Evolutionary conservation across 2,329 filamentous ascomycete species (phyloP).

Genomic region (Teratosphaeria epicoccoides): DNA sequence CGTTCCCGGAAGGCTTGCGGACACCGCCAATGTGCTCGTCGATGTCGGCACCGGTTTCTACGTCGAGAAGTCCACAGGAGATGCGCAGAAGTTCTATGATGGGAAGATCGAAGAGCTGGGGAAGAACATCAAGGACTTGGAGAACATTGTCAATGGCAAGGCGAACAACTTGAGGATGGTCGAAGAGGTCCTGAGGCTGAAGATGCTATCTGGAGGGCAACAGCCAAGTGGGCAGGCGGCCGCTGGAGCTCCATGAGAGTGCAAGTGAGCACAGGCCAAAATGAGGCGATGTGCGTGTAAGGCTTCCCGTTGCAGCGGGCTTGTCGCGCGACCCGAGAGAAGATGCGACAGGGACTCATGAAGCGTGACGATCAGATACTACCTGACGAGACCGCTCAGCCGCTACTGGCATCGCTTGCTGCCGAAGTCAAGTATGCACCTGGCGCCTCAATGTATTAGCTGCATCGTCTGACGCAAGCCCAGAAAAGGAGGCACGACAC

Average conservation of each 20-base stretch:
- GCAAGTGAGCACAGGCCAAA: neutral
- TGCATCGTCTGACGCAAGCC: too few relatives aligned
- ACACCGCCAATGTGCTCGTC: constrained; percentile 69
- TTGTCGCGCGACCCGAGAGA: too few relatives aligned
- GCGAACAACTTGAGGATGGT: constrained; percentile 74
- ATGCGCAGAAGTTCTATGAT: constrained; percentile 57
- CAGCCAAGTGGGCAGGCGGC: constrained; percentile 10
- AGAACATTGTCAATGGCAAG: constrained; percentile 62
- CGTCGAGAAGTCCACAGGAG: constrained; percentile 66
- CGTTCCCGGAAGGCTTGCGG: constrained; percentile 69
- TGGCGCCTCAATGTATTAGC: too few relatives aligned
- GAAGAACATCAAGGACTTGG: constrained; percentile 55
- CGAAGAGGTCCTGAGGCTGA: constrained; percentile 62
- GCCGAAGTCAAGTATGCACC: too few relatives aligned
- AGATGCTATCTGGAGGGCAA: constrained; percentile 22
- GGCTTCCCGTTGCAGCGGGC: too few relatives aligned
- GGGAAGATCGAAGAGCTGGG: constrained; percentile 57
- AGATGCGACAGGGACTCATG: too few relatives aligned
- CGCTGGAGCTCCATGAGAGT: constrained; percentile 9
- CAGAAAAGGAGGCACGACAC: too few relatives aligned
- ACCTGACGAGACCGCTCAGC: too few relatives aligned
- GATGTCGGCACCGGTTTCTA: constrained; percentile 92
- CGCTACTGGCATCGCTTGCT: too few relatives aligned
- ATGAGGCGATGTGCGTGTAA: too few relatives aligned
- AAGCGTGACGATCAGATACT: too few relatives aligned